These are phyloP conservation scores for Conticribra guillardii DNA, from an alignment of 108 stramenopile genomes.

Conservation along the genomic window DNA sequence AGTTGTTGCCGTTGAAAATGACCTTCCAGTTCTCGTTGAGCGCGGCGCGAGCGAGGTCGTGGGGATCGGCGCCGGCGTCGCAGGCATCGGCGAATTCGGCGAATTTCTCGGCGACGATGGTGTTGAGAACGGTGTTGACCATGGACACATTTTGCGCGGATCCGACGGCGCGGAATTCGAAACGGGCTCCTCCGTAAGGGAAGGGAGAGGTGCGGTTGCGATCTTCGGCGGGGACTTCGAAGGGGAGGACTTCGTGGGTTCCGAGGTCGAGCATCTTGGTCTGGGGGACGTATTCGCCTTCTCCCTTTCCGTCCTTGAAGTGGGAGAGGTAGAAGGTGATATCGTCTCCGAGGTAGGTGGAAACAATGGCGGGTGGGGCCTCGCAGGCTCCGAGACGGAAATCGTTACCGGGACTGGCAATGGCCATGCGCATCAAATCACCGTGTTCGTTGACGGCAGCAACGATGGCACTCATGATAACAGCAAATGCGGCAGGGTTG, in stretches of 20 bases:
- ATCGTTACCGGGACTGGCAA: constrained; percentile 94
- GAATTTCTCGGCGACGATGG: constrained; percentile 93
- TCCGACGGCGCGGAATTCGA: constrained; percentile 97
- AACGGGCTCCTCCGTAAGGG: constrained; percentile 94
- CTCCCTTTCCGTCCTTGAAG: constrained; percentile 77
- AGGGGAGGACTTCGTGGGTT: constrained; percentile 76
- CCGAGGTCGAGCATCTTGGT: constrained; percentile 85
- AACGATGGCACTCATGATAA: constrained; percentile 93
- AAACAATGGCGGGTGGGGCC: constrained; percentile 96
- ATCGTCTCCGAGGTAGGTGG: constrained; percentile 93
- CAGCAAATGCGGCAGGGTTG: constrained; percentile 81
- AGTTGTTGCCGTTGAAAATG: constrained; percentile 97
- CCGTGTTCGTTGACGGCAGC: constrained; percentile 93
- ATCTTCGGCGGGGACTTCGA: constrained; percentile 94
- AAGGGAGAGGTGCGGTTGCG: constrained; percentile 97
- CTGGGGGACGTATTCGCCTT: constrained; percentile 71
- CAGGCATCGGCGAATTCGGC: constrained; percentile 88
- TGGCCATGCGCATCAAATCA: constrained; percentile 94
- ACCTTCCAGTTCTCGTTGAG: constrained; percentile 90
- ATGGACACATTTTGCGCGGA: constrained; percentile 93
- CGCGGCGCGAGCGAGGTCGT: constrained; percentile 76
- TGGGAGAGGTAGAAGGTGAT: constrained; percentile 86
- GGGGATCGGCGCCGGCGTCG: constrained; percentile 77
- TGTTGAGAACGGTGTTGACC: constrained; percentile 95
- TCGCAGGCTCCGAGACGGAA: constrained; percentile 97